Conservation (phyloP, 2,329 filamentous ascomycete species). For the Alternaria postmessia region DNA sequence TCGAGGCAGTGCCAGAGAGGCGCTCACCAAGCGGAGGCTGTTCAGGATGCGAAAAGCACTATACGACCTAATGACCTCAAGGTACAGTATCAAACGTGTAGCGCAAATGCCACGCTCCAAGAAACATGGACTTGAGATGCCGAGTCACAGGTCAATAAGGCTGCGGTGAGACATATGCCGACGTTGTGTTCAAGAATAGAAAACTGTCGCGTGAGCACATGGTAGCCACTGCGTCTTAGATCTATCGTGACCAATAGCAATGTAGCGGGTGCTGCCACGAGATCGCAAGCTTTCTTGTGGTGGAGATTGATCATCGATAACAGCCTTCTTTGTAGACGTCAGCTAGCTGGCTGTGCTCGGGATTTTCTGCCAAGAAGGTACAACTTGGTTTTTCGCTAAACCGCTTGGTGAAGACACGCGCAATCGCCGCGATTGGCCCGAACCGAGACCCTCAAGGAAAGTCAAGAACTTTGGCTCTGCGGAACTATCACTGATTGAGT, state of each 20-base stretch:
- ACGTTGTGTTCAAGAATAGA: conserved; percentile 18
- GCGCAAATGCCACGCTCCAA: background rate
- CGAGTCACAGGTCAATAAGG: background rate
- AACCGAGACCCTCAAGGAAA: conserved; percentile 25
- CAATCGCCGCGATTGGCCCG: conserved; percentile 16
- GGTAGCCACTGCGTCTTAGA: background rate
- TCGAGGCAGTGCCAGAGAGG: conserved; percentile 25
- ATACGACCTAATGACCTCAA: conserved; percentile 2
- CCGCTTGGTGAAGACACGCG: conserved; percentile 32
- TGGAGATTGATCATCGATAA: background rate
- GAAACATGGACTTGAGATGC: background rate
- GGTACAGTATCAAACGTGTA: background rate
- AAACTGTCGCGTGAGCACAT: conserved; percentile 24
- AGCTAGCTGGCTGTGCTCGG: conserved; percentile 36
- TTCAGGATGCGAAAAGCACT: conserved; percentile 5
- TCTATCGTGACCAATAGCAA: conserved; percentile 11
- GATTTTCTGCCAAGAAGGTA: conserved; percentile 26
- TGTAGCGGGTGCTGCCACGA: background rate
- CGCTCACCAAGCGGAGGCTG: conserved; percentile 17
- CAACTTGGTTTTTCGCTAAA: conserved; percentile 25
- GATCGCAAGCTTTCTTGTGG: background rate
- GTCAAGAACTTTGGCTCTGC: conserved; percentile 20
- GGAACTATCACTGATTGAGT: conserved; percentile 14
- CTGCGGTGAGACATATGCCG: background rate
- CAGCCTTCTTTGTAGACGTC: conserved; percentile 29